phyloP scores from a whole-genome alignment of 2,329 filamentous ascomycete species.

The Diaporthe vaccinii region DNA sequence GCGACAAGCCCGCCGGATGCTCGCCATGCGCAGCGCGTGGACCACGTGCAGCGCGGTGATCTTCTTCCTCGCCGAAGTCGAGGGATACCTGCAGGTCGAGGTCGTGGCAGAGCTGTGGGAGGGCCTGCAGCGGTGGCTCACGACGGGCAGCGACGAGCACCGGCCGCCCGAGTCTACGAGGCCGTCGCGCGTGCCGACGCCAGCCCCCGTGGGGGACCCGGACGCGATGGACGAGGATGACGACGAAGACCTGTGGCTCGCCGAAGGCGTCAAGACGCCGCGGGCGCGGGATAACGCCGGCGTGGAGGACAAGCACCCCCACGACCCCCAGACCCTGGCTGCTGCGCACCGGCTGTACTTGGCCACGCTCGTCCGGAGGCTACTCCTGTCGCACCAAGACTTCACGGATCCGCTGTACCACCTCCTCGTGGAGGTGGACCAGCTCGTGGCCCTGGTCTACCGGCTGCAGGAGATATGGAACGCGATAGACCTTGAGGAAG shows the following conservation, averaged over 20 bases:
- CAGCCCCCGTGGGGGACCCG: constrained; percentile 1
- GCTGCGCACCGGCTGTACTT: constrained; percentile 85
- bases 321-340: constrained; percentile 88
- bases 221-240: constrained; percentile 44
- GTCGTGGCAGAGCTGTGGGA: constrained; percentile 86
- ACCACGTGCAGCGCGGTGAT: constrained; percentile 88
- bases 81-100: constrained; percentile 90
- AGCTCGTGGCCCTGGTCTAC: constrained; percentile 81
- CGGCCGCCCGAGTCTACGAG: constrained; percentile 42
- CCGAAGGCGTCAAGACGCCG: constrained; percentile 44
- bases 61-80: constrained; percentile 90
- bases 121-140: constrained; percentile 83
- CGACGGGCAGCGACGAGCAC: constrained; percentile 55
- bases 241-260: constrained; percentile 59
- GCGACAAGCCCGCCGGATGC: constrained; percentile 73
- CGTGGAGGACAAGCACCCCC: constrained; percentile 54
- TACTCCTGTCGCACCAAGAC: constrained; percentile 74
- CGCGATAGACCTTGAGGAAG: constrained; percentile 83
- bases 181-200: constrained; percentile 28
- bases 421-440: constrained; percentile 82
- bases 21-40: constrained; percentile 86
- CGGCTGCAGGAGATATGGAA: constrained; percentile 83
- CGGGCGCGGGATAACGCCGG: constrained; percentile 32
- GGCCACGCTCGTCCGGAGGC: constrained; percentile 72
- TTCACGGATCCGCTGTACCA: constrained; percentile 77